Conservation (phyloP, 1,284 basidiomycete species). For the Boletellus deceptivus region DNA sequence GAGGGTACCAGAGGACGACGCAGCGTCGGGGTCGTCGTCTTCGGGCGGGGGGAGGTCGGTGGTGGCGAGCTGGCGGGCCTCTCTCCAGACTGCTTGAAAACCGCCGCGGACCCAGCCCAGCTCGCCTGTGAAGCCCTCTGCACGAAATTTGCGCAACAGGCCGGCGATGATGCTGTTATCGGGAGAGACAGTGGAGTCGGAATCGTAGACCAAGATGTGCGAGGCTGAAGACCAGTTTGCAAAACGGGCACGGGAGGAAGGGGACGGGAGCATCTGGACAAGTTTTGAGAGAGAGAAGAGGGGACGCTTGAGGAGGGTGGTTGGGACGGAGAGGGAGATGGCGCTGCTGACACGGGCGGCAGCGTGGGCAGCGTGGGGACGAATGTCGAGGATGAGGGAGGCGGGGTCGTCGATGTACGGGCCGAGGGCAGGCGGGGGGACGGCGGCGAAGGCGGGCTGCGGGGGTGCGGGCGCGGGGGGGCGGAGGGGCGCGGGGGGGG, state of each 20-base stretch:
- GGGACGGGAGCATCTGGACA: slow-evolving; percentile 69
- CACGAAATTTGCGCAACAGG: slow-evolving; percentile 81
- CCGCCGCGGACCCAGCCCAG: slow-evolving; percentile 82
- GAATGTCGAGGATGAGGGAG: slow-evolving; percentile 79
- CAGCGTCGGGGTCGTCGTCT: slow-evolving; percentile 46
- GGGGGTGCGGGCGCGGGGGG: slow-evolving; percentile 2
- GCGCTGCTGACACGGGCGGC: slow-evolving; percentile 67
- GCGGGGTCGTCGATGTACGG: slow-evolving; percentile 33
- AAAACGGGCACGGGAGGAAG: slow-evolving; percentile 58
- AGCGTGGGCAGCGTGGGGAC: slow-evolving; percentile 74
- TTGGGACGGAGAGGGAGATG: slow-evolving; percentile 90
- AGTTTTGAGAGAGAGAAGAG: slow-evolving; percentile 77
- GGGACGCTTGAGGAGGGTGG: slow-evolving; percentile 89
- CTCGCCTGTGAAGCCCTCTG: slow-evolving; percentile 63
- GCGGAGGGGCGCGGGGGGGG: background rate
- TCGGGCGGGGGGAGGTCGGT: slow-evolving; percentile 44
- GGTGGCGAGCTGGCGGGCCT: slow-evolving; percentile 52
- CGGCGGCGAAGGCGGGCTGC: slow-evolving; percentile 28
- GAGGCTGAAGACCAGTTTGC: slow-evolving; percentile 52
- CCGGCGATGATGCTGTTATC: slow-evolving; percentile 74
- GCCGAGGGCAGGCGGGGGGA: slow-evolving; percentile 35
- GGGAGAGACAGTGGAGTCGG: slow-evolving; percentile 60
- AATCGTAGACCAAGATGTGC: slow-evolving; percentile 79
- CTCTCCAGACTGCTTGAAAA: slow-evolving; percentile 67
- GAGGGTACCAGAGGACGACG: slow-evolving; percentile 37